A percentile compares a stretch with the other conserved stretches of the same genome.
phyloP scores from a whole-genome alignment of 148 eudicot species.

The Cornus kousa region DNA sequence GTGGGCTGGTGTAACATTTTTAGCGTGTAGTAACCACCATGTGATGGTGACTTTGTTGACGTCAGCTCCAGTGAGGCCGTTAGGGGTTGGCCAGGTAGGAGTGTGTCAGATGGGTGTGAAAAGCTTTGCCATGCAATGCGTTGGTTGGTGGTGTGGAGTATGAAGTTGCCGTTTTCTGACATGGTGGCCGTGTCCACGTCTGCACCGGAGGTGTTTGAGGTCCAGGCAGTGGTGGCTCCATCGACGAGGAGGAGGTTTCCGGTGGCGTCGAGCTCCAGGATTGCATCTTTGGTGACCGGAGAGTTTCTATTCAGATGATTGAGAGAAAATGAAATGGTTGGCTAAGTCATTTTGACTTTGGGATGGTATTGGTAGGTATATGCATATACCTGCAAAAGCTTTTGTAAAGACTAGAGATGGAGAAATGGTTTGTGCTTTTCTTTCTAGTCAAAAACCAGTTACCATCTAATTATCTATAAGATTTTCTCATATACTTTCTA shows the following conservation, averaged over 20 bases:
- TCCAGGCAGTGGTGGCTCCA: constrained; percentile 50
- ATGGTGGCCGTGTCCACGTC: constrained; percentile 43
- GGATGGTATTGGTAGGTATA: too few species aligned
- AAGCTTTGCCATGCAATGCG: constrained; percentile 63
- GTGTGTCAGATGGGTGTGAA: constrained; percentile 80
- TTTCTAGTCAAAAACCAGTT: too few species aligned
- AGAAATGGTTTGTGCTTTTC: constrained; percentile 8
- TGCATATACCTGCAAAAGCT: constrained; percentile 27
- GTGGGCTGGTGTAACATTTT: constrained; percentile 84
- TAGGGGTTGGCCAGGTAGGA: constrained; percentile 79
- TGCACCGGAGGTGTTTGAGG: constrained; percentile 60
- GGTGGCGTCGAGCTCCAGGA: constrained; percentile 42
- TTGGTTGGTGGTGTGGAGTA: constrained; percentile 37
- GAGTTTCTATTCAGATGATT: constrained; percentile 48
- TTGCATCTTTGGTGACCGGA: constrained; percentile 60
- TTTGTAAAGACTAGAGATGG: constrained; percentile 22
- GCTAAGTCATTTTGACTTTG: not conserved
- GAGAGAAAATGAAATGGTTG: constrained; percentile 40
- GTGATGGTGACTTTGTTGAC: constrained; percentile 35
- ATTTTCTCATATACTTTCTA: too few species aligned
- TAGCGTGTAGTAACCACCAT: constrained; percentile 65
- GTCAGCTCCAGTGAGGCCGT: constrained; percentile 48
- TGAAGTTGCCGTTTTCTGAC: constrained; percentile 74
- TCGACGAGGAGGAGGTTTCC: constrained; percentile 67
- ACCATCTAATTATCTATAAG: too few species aligned